Conservation (phyloP, 2,329 filamentous ascomycete species). For the Claviceps humidiphila region DNA sequence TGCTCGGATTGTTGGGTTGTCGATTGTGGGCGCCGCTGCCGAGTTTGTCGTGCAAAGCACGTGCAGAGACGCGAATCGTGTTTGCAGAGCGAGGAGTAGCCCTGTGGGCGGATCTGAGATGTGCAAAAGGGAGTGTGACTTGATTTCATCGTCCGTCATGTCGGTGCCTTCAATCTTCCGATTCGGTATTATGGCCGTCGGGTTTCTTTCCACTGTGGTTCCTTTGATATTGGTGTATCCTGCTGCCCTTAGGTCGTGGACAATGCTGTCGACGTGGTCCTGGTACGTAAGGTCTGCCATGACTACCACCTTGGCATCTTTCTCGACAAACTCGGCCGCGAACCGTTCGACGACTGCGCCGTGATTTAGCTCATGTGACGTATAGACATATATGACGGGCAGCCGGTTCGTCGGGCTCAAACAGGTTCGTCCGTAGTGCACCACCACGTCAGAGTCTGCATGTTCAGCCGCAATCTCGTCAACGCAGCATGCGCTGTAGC, state of each 20-base stretch:
- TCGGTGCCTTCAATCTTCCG: slow-evolving; percentile 43
- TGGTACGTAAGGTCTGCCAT: slow-evolving; percentile 87
- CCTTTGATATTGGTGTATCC: slow-evolving; percentile 62
- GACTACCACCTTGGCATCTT: slow-evolving; percentile 52
- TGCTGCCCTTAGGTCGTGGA: slow-evolving; percentile 34
- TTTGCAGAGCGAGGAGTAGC: slow-evolving; percentile 75
- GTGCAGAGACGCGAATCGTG: slow-evolving; percentile 64
- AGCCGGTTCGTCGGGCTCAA: slow-evolving; percentile 78
- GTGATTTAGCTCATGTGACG: slow-evolving; percentile 53
- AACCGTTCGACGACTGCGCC: slow-evolving; percentile 47
- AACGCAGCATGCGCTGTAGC: slow-evolving; percentile 92
- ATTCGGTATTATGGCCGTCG: slow-evolving; percentile 72
- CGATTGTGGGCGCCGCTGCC: slow-evolving; percentile 34
- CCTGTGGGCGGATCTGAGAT: slow-evolving; percentile 68
- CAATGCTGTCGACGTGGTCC: slow-evolving; percentile 53
- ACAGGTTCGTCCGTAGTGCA: slow-evolving; percentile 89
- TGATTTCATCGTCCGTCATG: slow-evolving; percentile 33
- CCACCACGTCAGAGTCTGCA: slow-evolving; percentile 74
- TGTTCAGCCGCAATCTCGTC: slow-evolving; percentile 96
- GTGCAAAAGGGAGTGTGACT: slow-evolving; percentile 68
- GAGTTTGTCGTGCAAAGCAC: slow-evolving; percentile 51
- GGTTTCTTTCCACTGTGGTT: slow-evolving; percentile 64
- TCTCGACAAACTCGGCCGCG: slow-evolving; percentile 52
- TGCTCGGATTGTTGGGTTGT: slow-evolving; percentile 30
- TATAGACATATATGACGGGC: slow-evolving; percentile 86